Evolutionary conservation across 495 filamentous ascomycete genomes (phyloP).

Genomic region (Parathielavia appendiculata): DNA sequence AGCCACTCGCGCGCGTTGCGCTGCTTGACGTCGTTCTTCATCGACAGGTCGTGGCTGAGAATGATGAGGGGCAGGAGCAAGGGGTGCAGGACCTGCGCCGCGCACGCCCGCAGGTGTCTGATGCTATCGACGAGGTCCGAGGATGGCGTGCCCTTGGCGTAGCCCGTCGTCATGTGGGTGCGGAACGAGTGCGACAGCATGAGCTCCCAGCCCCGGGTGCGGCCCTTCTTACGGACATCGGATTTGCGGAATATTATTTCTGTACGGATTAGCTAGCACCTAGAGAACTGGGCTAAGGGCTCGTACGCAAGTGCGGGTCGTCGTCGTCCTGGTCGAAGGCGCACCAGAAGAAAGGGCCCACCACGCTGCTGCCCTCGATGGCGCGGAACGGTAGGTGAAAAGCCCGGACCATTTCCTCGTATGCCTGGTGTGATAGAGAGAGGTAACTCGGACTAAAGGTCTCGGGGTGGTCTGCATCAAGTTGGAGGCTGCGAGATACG

Average conservation of each 20-base stretch:
- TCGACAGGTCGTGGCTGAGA: slow-evolving; percentile 46
- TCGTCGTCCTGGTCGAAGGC: slow-evolving; percentile 48
- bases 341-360: slow-evolving; percentile 55
- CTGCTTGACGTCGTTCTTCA: slow-evolving; percentile 49
- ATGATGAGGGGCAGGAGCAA: slow-evolving; percentile 50
- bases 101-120: slow-evolving; percentile 43
- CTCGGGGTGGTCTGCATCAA: slow-evolving; percentile 45
- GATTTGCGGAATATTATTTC: slow-evolving; percentile 54
- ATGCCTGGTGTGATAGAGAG: slow-evolving; percentile 37
- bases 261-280: slow-evolving; percentile 16
- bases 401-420: slow-evolving; percentile 40
- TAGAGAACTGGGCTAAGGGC: neutral
- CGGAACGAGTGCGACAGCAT: slow-evolving; percentile 53
- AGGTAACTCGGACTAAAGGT: slow-evolving; percentile 48
- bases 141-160: slow-evolving; percentile 49
- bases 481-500: slow-evolving; percentile 39
- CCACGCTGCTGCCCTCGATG: slow-evolving; percentile 47
- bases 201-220: slow-evolving; percentile 53
- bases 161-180: slow-evolving; percentile 48
- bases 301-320: slow-evolving; percentile 48
- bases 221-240: slow-evolving; percentile 54
- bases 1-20: slow-evolving; percentile 53
- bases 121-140: slow-evolving; percentile 45
- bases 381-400: slow-evolving; percentile 47
- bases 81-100: slow-evolving; percentile 45